Evolutionary conservation across 2,329 filamentous ascomycete genomes (phyloP), one percentile per base, ranked within the genome.

Genomic region (Ophiostoma montium): DNA sequence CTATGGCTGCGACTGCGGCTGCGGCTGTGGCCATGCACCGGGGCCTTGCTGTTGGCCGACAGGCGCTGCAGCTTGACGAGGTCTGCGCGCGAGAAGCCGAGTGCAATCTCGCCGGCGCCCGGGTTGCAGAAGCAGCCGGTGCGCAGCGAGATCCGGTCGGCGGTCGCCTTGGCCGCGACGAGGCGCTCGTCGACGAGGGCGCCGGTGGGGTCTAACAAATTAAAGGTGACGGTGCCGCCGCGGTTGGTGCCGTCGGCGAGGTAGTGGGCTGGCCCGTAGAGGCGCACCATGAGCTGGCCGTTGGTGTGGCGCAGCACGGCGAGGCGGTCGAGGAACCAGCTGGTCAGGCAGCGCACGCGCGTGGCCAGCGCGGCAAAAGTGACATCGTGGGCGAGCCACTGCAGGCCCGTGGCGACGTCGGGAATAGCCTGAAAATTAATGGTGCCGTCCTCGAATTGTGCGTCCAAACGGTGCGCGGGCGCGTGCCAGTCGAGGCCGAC

Each of bases 41-140:
- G 13, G 13, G 21, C 23, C 43, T 30, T 46, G 23, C 48, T 52
- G 35, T 33, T 27, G 1, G 38, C 38, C 5, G 51, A 33, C 46
- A 57, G 31, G 13, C 36, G 53, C 38, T 50, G 55, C 18, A 61
- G 41, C 0, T 46, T 30, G 3, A 32, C 18, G 18, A 59, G 35
- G 11, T 50, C 46, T 16, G 50, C 45, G 2, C 48, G 48, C 15
- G 56, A 51, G n/a, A 67, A 44, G 2, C 56, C 59, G 15, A 67
- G 57, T 0, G 63, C 64, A 1, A 55, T 54, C 55, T 67, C 65
- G 15, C 62, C 62, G 0, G 59, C 66, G 3, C 66, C 66, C 0
- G 66, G 66, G 35, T 69, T 68, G 52, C 66, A 68, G 53, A 68
- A 68, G 43, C 66, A 69, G 4, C 66, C 66, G 2, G 65, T 67